Evolutionary conservation across 768 basidiomycete genomes (phyloP), one percentile per base, ranked within the genome.

Genomic region (Pleurotus djamor): DNA sequence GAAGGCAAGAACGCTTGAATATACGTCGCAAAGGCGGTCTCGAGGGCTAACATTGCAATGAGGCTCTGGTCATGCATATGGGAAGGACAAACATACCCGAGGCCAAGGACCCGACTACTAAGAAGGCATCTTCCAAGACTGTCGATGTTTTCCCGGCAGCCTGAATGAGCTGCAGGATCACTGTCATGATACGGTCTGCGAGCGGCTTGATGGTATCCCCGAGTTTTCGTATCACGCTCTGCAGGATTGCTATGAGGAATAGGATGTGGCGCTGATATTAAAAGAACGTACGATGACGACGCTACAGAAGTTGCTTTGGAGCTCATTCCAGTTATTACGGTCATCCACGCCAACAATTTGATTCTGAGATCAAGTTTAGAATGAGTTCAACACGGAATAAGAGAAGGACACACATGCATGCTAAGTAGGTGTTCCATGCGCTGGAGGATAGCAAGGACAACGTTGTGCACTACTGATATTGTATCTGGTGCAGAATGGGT

Each of bases 261-360:
- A 8, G 51, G 33, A 16, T 33, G 37, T 17, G 37, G 12, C 17
- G 48, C 21, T 28, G 21, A 28, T 28, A 28, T 28, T 28, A 52
- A 10, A 33, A 5, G 17, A 77, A 12, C 91, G 69, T 68, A 94
- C 93, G 57, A 93, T 91, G 56, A 92, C 80, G 49, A 97, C 91
- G 64, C 89, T 87, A 71, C 95, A 97, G 65, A 98, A 82, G 75
- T 96, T 97, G 74, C 93, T 89, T 71, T 97, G 96, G 28, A 99
- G 81, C 71, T 99, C 96, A 68, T 97, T 97, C 95, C 96, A 97
- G 77, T 97, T 99, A 74, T 95, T 96, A 62, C 93, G 88, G 69
- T 99, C 97, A 72, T 99, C 97, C 14, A 88, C 80, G 47, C 97
- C 97, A 41, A 99, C 79, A 59, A 98, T 90, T 75, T 98, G 96